Percentiles rank a stretch among this genome's conserved stretches.
These are phyloP conservation scores for Tubosaeta sp. DNA, from an alignment of 768 basidiomycete species.

Conservation along the genomic window DNA sequence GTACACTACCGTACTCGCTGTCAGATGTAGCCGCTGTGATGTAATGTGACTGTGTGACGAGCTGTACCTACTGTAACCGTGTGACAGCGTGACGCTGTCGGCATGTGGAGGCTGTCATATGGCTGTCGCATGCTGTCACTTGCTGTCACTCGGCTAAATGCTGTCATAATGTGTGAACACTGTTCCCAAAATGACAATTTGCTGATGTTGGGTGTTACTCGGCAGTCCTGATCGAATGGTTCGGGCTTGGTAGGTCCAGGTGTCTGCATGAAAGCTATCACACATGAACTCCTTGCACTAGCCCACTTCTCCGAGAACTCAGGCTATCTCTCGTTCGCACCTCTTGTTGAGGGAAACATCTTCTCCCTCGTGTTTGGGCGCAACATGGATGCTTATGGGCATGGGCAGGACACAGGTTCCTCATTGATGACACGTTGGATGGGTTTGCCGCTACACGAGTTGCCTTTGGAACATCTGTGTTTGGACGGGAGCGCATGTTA, in stretches of 20 bases:
- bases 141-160: too few relatives aligned
- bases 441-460: constrained; percentile 4
- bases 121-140: too few relatives aligned
- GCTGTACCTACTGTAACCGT: too few relatives aligned
- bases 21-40: too few relatives aligned
- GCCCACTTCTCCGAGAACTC: constrained; percentile 82
- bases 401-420: constrained; percentile 5
- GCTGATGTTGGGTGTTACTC: constrained; percentile 73
- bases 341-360: constrained; percentile 74
- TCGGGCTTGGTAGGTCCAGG: constrained; percentile 68
- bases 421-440: not conserved
- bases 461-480: constrained; percentile 43
- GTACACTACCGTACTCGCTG: too few relatives aligned
- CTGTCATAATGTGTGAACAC: too few relatives aligned
- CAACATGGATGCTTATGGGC: constrained; percentile 70
- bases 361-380: constrained; percentile 82
- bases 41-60: too few relatives aligned
- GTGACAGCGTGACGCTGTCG: too few relatives aligned
- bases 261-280: not conserved
- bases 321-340: constrained; percentile 73
- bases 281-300: constrained; percentile 15
- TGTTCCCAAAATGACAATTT: too few relatives aligned
- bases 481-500: constrained; percentile 58
- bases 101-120: too few relatives aligned
- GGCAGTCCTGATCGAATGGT: constrained; percentile 83